Conservation (phyloP, 495 filamentous ascomycete genomes). For the Xylaria longipes region DNA sequence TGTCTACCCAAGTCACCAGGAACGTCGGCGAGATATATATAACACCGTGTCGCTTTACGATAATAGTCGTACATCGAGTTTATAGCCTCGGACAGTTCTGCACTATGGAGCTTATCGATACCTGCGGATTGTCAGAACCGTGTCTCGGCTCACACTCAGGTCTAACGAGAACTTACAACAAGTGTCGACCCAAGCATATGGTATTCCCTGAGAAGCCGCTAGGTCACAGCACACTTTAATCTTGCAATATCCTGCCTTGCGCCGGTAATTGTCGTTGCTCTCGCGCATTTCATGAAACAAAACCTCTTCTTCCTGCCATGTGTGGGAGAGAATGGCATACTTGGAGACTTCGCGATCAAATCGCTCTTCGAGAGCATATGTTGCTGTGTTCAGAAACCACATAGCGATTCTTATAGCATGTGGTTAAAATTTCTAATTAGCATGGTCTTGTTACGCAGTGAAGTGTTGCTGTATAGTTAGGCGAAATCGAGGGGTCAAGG, state of each 20-base stretch:
- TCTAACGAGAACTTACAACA: neutral
- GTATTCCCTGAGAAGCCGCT: neutral
- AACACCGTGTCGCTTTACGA: neutral
- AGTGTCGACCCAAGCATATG: neutral
- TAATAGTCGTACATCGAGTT: neutral
- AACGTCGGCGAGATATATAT: neutral
- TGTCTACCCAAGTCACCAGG: neutral
- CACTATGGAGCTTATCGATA: neutral
- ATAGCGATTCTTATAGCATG: neutral
- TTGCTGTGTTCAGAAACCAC: neutral
- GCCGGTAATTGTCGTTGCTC: neutral
- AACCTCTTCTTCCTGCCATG: neutral
- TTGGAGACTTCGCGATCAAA: neutral
- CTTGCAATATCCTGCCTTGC: neutral
- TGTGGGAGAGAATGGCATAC: neutral
- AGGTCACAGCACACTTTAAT: neutral
- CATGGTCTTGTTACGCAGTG: no score
- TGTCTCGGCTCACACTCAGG: neutral
- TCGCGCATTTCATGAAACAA: neutral
- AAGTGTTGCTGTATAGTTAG: no score
- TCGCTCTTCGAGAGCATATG: neutral
- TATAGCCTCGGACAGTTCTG: neutral
- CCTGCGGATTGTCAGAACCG: neutral
- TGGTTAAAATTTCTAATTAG: neutral
- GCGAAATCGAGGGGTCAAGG: no score